These are phyloP conservation scores for Odontarrhena argentea DNA, from an alignment of 345 rosid species.

Conservation along the genomic window DNA sequence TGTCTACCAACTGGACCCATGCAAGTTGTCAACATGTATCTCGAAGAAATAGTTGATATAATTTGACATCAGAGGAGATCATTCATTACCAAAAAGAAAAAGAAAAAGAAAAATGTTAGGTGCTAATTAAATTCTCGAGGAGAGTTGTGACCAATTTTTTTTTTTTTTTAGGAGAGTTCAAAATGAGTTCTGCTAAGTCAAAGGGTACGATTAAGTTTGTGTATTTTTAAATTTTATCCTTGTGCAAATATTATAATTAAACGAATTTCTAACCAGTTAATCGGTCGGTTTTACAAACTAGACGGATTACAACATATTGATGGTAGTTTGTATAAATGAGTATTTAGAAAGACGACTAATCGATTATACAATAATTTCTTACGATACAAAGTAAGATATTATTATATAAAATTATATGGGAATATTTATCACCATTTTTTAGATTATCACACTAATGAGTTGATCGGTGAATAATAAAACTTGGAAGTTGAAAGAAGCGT, in stretches of 20 bases:
- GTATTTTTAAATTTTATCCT: too few species aligned
- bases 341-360: too few species aligned
- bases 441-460: background rate
- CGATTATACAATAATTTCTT: too few species aligned
- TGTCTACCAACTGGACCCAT: constrained; percentile 28
- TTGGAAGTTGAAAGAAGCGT: background rate
- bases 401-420: too few species aligned
- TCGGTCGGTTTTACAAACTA: too few species aligned
- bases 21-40: constrained; percentile 26
- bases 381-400: too few species aligned
- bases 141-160: too few species aligned
- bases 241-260: background rate
- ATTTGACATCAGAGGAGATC: background rate
- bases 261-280: background rate
- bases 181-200: background rate
- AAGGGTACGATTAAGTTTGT: too few species aligned
- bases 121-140: background rate
- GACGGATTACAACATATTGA: too few species aligned
- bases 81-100: background rate
- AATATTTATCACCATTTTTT: background rate
- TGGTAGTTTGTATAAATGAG: too few species aligned
- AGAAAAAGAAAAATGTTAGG: background rate
- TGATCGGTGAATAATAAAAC: background rate
- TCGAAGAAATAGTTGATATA: constrained; percentile 24
- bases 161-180: background rate